Evolutionary conservation across 345 rosid genomes (phyloP).

Genomic region (Hypericum androsaemum): DNA sequence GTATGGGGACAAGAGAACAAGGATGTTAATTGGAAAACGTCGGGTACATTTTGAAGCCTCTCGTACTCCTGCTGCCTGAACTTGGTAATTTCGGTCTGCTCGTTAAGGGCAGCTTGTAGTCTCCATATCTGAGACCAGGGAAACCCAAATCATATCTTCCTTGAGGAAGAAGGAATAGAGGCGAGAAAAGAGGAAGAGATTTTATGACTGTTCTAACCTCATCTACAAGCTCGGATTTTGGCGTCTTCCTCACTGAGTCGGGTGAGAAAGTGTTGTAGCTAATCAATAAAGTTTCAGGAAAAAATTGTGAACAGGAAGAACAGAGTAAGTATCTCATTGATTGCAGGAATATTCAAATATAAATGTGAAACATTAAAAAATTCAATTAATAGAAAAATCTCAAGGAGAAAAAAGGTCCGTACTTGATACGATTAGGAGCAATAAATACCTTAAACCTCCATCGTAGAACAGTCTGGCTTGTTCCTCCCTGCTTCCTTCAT

Average conservation of each 20-base stretch:
- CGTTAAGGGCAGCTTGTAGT: conserved; percentile 57
- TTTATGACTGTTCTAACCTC: conserved; percentile 38
- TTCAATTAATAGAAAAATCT: too few relatives aligned
- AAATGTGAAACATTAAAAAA: too few relatives aligned
- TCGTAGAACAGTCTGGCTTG: conserved; percentile 68
- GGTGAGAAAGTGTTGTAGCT: conserved; percentile 85
- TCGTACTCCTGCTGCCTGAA: conserved; percentile 75
- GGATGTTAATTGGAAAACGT: background rate
- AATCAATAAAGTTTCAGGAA: conserved; percentile 13
- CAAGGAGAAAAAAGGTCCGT: too few relatives aligned
- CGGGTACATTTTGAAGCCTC: conserved; percentile 64
- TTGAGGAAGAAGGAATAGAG: conserved; percentile 1
- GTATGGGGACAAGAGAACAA: background rate
- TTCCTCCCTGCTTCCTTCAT: conserved; percentile 86
- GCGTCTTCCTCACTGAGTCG: conserved; percentile 66
- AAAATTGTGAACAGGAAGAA: background rate
- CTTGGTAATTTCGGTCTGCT: conserved; percentile 64
- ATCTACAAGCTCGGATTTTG: conserved; percentile 66
- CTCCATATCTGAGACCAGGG: conserved; percentile 49
- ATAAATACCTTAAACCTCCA: conserved; percentile 46
- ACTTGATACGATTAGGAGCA: too few relatives aligned
- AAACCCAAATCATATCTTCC: conserved; percentile 10
- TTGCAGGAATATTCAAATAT: too few relatives aligned
- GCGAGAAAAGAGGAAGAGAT: background rate
- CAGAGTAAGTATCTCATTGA: background rate